phyloP scores from a whole-genome alignment of 306 rosid species.

The Gillenia trifoliata region DNA sequence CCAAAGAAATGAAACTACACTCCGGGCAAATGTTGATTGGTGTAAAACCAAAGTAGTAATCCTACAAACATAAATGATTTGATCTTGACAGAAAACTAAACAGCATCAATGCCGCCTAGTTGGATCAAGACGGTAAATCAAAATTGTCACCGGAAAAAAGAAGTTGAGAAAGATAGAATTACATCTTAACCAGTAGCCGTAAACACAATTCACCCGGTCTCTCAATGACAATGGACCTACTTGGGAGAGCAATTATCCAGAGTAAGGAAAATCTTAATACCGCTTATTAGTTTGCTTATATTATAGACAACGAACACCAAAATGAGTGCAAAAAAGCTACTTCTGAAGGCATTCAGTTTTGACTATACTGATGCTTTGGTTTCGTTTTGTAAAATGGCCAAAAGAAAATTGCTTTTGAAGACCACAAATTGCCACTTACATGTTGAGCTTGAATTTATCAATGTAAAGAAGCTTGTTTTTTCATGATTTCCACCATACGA shows the following conservation, averaged over 20 bases:
- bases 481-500: conserved; percentile 2
- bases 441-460: not conserved
- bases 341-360: conserved; percentile 9
- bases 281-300: conserved; percentile 15
- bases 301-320: conserved; percentile 24
- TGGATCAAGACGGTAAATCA: not conserved
- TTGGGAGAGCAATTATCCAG: conserved; percentile 2
- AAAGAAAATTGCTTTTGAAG: not conserved
- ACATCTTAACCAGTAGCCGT: not conserved
- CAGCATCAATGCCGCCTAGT: not conserved
- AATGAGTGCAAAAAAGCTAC: conserved; percentile 24
- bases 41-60: not conserved
- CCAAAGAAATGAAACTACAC: not conserved
- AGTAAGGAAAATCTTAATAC: conserved; percentile 21
- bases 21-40: not conserved
- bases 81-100: conserved; percentile 13
- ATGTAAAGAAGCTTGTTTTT: not conserved
- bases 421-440: conserved; percentile 11
- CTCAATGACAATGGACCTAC: not conserved
- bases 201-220: not conserved
- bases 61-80: not conserved
- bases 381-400: not conserved
- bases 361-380: not conserved
- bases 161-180: not conserved
- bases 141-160: not conserved